Conservation (phyloP, 352 stramenopile genomes). For the Pythium vanterpoolii region DNA sequence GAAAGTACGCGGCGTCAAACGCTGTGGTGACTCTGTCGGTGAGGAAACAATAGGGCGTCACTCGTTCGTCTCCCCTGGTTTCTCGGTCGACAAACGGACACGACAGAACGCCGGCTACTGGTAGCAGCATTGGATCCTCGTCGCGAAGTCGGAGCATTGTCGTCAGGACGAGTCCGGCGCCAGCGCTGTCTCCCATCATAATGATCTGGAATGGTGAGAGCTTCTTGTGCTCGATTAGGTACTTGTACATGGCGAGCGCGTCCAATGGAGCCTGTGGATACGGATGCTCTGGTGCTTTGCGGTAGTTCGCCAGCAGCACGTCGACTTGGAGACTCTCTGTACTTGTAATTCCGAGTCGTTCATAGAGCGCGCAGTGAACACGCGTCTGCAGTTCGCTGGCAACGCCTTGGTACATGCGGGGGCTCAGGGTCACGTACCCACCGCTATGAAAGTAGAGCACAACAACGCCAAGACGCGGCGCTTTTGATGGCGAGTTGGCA, state of each 20-base stretch:
- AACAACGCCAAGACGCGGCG: conserved; percentile 22
- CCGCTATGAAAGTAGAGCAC: conserved; percentile 53
- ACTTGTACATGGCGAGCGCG: conserved; percentile 22
- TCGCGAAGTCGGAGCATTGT: conserved; percentile 20
- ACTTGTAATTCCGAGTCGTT: conserved; percentile 16
- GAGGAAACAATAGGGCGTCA: conserved; percentile 1
- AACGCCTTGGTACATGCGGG: conserved; percentile 36
- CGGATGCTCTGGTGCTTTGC: conserved; percentile 16
- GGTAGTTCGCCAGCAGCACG: conserved; percentile 22
- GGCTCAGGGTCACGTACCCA: conserved; percentile 36
- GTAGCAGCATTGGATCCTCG: conserved; percentile 28
- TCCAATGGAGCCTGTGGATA: conserved; percentile 12
- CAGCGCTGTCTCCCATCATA: conserved; percentile 21
- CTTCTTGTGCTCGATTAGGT: background rate
- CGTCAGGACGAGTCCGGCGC: conserved; percentile 8
- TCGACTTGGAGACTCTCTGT: conserved; percentile 9
- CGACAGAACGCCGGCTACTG: conserved; percentile 27
- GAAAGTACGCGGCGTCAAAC: conserved; percentile 26
- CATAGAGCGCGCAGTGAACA: conserved; percentile 3
- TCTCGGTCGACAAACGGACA: conserved; percentile 43
- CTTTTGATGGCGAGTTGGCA: background rate
- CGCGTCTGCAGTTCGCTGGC: conserved; percentile 21
- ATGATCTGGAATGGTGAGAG: conserved; percentile 11
- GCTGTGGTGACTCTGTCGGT: background rate
- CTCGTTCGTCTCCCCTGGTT: background rate